Evolutionary conservation across 2,329 filamentous ascomycete genomes (phyloP).

Genomic region (Trichoderma hamatum): DNA sequence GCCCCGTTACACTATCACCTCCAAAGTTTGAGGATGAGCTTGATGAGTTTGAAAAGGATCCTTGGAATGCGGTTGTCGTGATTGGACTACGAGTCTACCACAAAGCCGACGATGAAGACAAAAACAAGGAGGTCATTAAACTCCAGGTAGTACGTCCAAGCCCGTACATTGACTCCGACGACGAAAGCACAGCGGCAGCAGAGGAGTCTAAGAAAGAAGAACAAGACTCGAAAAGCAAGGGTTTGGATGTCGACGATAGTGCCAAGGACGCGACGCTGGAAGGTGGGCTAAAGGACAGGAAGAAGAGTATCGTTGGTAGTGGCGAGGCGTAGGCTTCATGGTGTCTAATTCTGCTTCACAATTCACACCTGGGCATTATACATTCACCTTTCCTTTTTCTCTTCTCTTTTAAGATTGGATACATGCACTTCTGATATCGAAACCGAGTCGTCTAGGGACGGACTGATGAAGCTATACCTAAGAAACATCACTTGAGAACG

Average conservation of each 20-base stretch:
- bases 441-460: background rate
- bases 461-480: background rate
- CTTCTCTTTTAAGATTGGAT: background rate
- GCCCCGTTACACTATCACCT: background rate
- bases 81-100: slow-evolving; percentile 65
- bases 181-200: slow-evolving; percentile 33
- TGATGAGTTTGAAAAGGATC: slow-evolving; percentile 58
- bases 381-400: background rate
- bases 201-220: background rate
- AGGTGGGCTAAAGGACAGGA: slow-evolving; percentile 40
- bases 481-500: background rate
- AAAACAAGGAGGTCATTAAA: slow-evolving; percentile 42
- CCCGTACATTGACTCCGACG: slow-evolving; percentile 36
- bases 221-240: slow-evolving; percentile 34
- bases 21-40: slow-evolving; percentile 45
- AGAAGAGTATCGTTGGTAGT: slow-evolving; percentile 42
- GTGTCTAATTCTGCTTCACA: background rate
- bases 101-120: slow-evolving; percentile 44
- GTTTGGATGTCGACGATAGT: slow-evolving; percentile 50
- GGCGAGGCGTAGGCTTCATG: background rate
- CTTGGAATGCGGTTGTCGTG: slow-evolving; percentile 67
- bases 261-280: slow-evolving; percentile 49
- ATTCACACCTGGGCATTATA: background rate
- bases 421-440: background rate
- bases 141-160: slow-evolving; percentile 47